These are phyloP conservation scores for Plasmodium vivax DNA, from an alignment of 169 alveolate species.

Conservation along the genomic window DNA sequence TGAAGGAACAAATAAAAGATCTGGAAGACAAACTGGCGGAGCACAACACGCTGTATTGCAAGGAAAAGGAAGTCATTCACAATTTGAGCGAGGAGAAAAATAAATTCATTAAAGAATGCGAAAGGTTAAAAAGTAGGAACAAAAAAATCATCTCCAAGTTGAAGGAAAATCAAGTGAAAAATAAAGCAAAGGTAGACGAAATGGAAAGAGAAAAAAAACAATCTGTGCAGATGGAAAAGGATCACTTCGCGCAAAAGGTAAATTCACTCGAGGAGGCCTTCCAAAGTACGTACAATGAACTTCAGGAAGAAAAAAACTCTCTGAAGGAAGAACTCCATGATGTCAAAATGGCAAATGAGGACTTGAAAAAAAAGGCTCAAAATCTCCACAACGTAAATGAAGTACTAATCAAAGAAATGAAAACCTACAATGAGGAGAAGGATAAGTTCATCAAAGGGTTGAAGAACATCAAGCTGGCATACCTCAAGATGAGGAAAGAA, in stretches of 20 bases:
- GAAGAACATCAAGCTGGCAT: conserved; percentile 53
- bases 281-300: conserved; percentile 41
- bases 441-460: conserved; percentile 68
- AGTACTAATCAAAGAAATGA: conserved; percentile 34
- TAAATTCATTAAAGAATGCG: conserved; percentile 54
- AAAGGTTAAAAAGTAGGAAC: conserved; percentile 37
- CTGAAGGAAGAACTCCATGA: conserved; percentile 22
- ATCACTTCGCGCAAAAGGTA: conserved; percentile 19
- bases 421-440: conserved; percentile 31
- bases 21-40: conserved; percentile 31
- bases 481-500: conserved; percentile 47
- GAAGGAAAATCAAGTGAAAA: conserved; percentile 27
- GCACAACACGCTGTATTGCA: not conserved
- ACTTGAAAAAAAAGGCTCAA: conserved; percentile 49
- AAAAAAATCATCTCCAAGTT: conserved; percentile 49
- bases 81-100: conserved; percentile 38
- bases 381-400: conserved; percentile 67
- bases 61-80: conserved; percentile 63
- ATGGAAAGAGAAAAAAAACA: conserved; percentile 35
- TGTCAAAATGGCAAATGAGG: conserved; percentile 39
- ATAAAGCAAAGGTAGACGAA: conserved; percentile 2
- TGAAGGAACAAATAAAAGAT: not conserved
- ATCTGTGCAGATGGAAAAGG: conserved; percentile 26
- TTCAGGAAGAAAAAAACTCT: conserved; percentile 29
- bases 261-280: conserved; percentile 51